These are phyloP conservation scores for Periglandula ipomoeae DNA, from an alignment of 2,329 filamentous ascomycete genomes.

Conservation along the genomic window DNA sequence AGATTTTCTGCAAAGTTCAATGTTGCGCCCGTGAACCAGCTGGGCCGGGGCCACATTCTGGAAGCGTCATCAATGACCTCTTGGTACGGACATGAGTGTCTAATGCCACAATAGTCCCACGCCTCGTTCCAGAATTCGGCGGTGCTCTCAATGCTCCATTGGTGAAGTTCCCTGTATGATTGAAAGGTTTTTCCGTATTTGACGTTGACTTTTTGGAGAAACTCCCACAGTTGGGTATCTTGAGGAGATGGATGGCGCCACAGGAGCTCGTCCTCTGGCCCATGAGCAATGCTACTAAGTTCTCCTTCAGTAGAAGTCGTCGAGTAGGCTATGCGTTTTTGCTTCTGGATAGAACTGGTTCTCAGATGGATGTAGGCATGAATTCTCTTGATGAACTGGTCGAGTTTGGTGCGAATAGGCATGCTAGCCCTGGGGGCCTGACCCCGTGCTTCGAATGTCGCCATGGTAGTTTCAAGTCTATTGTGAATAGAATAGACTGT, in stretches of 20 bases:
- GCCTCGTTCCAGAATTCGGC: background rate
- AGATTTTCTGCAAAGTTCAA: conserved; percentile 2
- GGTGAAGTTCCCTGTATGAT: background rate
- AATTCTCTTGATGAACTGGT: background rate
- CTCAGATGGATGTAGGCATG: background rate
- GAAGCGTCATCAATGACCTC: background rate
- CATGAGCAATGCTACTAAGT: background rate
- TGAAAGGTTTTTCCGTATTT: background rate
- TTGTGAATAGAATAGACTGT: too few relatives aligned
- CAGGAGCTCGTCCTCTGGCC: background rate
- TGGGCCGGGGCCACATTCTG: background rate
- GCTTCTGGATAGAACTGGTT: background rate
- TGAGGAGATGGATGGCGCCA: background rate
- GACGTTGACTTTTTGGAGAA: background rate
- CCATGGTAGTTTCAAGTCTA: too few relatives aligned
- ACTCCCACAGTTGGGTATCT: background rate
- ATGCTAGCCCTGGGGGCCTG: background rate
- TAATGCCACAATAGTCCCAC: background rate
- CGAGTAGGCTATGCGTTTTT: background rate
- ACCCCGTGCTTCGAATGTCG: background rate
- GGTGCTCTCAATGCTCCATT: background rate
- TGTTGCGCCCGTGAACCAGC: background rate
- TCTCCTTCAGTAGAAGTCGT: background rate
- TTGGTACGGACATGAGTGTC: background rate
- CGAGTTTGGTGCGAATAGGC: too few relatives aligned